These are phyloP conservation scores for Clathrus columnatus DNA, from an alignment of 768 basidiomycete genomes.

Conservation along the genomic window DNA sequence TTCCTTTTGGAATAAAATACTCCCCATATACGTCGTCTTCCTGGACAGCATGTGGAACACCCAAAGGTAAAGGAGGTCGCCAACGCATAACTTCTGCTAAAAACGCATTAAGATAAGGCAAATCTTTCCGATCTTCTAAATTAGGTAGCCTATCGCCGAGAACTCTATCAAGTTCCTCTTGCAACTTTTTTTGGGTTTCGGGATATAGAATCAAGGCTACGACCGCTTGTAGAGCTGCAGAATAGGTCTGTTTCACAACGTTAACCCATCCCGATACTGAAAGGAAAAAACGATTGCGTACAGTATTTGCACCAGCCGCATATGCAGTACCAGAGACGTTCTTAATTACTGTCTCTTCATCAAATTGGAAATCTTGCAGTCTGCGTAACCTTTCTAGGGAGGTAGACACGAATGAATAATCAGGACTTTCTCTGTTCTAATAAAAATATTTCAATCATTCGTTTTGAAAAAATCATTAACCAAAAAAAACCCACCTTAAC, in stretches of 20 bases:
- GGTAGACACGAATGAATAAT: background rate
- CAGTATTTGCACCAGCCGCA: conserved; percentile 37
- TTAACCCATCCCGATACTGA: background rate
- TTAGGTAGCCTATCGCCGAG: too few species aligned
- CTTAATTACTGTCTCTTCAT: conserved; percentile 18
- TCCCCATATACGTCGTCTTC: background rate
- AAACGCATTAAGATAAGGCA: conserved; percentile 8
- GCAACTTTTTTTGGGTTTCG: conserved; percentile 56
- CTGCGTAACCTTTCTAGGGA: background rate
- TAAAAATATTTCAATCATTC: background rate
- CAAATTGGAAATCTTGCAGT: background rate
- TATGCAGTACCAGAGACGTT: conserved; percentile 32
- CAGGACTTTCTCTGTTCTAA: conserved; percentile 14
- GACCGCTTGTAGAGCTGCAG: conserved; percentile 40
- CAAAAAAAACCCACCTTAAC: conserved; percentile 41
- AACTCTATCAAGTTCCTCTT: conserved; percentile 60
- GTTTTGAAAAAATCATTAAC: background rate
- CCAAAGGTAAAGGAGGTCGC: conserved; percentile 5
- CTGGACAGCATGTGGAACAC: background rate
- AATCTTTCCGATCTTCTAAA: too few species aligned
- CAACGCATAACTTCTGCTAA: conserved; percentile 5
- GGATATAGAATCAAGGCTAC: conserved; percentile 53
- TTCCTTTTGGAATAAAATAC: background rate
- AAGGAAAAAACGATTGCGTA: conserved; percentile 16
- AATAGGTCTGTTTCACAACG: conserved; percentile 33